These are phyloP conservation scores for Scedosporium minutisporum DNA, from an alignment of 2,329 filamentous ascomycete species.

Conservation along the genomic window DNA sequence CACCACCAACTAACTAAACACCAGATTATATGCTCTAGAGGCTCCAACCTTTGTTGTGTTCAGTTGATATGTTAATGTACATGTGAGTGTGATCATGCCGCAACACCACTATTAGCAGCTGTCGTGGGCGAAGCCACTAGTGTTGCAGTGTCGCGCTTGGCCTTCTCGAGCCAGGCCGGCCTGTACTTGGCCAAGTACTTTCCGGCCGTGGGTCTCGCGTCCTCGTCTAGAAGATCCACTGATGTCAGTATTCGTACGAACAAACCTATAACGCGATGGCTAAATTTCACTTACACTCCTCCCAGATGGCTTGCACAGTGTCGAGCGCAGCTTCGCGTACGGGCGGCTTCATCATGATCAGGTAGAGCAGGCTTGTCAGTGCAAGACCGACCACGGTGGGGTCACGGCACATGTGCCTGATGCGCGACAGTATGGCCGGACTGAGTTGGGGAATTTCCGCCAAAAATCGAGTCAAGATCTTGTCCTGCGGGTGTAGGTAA, in stretches of 20 bases:
- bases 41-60: no score
- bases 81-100: not conserved
- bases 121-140: not conserved
- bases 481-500: slow-evolving; percentile 86
- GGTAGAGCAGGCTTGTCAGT: slow-evolving; percentile 54
- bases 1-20: no score
- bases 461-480: slow-evolving; percentile 80
- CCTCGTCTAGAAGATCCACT: slow-evolving; percentile 37
- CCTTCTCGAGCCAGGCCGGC: slow-evolving; percentile 37
- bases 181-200: slow-evolving; percentile 55
- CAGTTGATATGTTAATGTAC: not conserved
- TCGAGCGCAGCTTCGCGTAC: slow-evolving; percentile 54
- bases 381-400: slow-evolving; percentile 55
- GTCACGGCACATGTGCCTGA: slow-evolving; percentile 59
- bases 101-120: not conserved
- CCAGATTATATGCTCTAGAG: no score
- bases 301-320: slow-evolving; percentile 57
- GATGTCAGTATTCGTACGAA: slow-evolving; percentile 3
- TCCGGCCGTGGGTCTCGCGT: slow-evolving; percentile 50
- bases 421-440: slow-evolving; percentile 58
- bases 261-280: not conserved
- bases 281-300: slow-evolving; percentile 43
- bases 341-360: slow-evolving; percentile 59
- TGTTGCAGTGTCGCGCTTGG: slow-evolving; percentile 13
- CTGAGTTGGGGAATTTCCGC: slow-evolving; percentile 83